phyloP scores from a whole-genome alignment of 2,329 filamentous ascomycete genomes.

The Ilyonectria destructans region DNA sequence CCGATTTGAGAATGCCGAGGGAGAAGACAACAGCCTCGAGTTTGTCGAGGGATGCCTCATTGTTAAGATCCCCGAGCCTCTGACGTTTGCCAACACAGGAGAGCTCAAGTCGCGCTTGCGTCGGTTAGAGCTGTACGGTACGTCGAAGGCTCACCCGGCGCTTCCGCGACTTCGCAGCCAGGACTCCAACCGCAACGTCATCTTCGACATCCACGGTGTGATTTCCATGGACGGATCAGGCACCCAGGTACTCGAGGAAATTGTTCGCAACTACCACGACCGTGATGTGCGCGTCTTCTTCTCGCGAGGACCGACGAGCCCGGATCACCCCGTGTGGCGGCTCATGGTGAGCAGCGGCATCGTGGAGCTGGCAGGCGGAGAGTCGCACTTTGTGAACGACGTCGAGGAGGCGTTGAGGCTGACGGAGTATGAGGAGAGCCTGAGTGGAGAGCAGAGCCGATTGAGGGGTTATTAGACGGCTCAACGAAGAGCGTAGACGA shows the following conservation, averaged over 20 bases:
- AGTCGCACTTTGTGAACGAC: constrained; percentile 83
- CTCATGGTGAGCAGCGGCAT: constrained; percentile 88
- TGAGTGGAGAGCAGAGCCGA: constrained; percentile 35
- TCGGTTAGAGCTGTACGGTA: constrained; percentile 92
- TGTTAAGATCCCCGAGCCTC: constrained; percentile 96
- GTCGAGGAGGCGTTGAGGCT: constrained; percentile 88
- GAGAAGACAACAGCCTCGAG: constrained; percentile 82
- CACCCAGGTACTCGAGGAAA: constrained; percentile 91
- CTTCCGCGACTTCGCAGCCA: constrained; percentile 83
- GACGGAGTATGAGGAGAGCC: constrained; percentile 80
- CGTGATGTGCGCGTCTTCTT: constrained; percentile 86
- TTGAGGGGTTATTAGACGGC: neutral
- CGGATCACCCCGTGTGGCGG: constrained; percentile 74
- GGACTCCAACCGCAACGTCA: constrained; percentile 91
- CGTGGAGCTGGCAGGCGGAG: constrained; percentile 85
- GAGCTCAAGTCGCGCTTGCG: constrained; percentile 88
- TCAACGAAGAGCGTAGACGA: neutral
- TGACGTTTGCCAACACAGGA: constrained; percentile 97
- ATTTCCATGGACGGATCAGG: constrained; percentile 95
- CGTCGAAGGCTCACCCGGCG: constrained; percentile 86
- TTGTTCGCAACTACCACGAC: constrained; percentile 85
- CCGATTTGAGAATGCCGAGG: constrained; percentile 88
- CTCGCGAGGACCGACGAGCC: constrained; percentile 67
- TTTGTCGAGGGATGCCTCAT: constrained; percentile 94
- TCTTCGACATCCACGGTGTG: constrained; percentile 99